Evolutionary conservation across 176 grass and related monocot genomes (phyloP), one percentile per base, ranked within the genome.

Genomic region (Paspalum notatum): DNA sequence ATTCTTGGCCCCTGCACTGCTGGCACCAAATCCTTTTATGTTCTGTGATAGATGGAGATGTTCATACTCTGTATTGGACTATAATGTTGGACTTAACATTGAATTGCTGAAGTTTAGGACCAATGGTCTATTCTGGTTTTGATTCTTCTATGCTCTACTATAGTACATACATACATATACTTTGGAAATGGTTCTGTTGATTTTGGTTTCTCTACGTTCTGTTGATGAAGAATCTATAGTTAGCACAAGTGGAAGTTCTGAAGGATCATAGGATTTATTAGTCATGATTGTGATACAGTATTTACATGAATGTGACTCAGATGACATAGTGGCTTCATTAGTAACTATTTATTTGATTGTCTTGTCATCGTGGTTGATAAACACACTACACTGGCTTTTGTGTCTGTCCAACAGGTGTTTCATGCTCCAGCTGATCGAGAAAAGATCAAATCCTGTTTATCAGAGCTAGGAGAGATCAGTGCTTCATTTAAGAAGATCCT

Each of bases 361-460:
- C 14, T 24, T 66, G 2, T 18, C 6, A 58, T 55, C 9, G 66
- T 55, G 11, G 17, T 27, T 69, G 26, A 62, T 37, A 41, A 65
- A 53, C 32, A 39, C 55, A 20, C 15, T 32, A 12, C 43, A 51
- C 51, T 81, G 65, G 59, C 22, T 70, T 11, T 68, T 83, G 49
- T 67, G 37, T n/a, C 47, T 53, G 10, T 86, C 11, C 68, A 65
- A 44, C 90, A 97, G 94, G 82, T 85, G 65, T 97, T 93, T 66
- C 86, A 89, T 63, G 57, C 88, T 67, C 83, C 86, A 32, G 83
- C 86, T 68, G 91, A 97, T 72, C 90, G 86, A 82, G 91, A 97
- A 77, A 97, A 93, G 78, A 87, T 97, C 62, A 97, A 97, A 70
- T 91, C 94, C 17, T 97, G 90, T 76, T 82, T 97, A 68, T 85